Evolutionary conservation across 192 early-diverging fungal species (phyloP).

Genomic region (Mortierella antarctica): DNA sequence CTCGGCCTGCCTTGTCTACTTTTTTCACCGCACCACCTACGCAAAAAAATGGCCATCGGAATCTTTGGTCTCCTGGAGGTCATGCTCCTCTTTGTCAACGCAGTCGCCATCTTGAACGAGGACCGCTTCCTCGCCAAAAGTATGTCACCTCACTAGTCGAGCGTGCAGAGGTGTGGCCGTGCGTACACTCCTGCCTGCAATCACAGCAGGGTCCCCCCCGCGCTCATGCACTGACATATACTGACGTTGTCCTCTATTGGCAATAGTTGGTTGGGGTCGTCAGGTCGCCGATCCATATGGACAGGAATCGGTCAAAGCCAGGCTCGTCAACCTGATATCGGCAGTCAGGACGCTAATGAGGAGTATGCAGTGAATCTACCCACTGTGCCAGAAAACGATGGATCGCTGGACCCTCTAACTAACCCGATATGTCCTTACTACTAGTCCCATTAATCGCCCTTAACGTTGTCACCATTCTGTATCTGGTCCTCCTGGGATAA

Average conservation of each 20-base stretch:
- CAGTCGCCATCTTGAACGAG: constrained; percentile 90
- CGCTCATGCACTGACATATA: background rate
- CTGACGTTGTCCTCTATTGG: background rate
- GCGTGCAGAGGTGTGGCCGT: too few species aligned
- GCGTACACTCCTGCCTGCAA: too few species aligned
- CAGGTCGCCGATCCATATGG: constrained; percentile 58
- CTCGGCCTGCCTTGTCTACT: background rate
- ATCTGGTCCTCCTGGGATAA: constrained; percentile 84
- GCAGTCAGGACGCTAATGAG: constrained; percentile 90
- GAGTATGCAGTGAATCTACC: constrained; percentile 63
- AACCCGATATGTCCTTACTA: background rate
- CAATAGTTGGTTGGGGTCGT: constrained; percentile 73
- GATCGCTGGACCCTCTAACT: background rate
- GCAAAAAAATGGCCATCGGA: constrained; percentile 61
- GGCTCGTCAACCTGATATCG: constrained; percentile 88
- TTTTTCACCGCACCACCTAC: background rate
- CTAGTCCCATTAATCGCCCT: constrained; percentile 84
- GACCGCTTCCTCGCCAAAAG: constrained; percentile 92
- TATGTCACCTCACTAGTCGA: constrained; percentile 52
- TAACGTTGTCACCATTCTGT: constrained; percentile 85
- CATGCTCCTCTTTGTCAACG: constrained; percentile 85
- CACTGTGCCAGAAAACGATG: background rate
- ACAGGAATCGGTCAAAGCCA: constrained; percentile 78
- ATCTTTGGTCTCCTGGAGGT: constrained; percentile 86
- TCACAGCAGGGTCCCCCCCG: too few species aligned